A percentile compares a stretch with the other conserved stretches of the same genome.
Conservation (phyloP, 208 protist species). For the Leishmania major region DNA sequence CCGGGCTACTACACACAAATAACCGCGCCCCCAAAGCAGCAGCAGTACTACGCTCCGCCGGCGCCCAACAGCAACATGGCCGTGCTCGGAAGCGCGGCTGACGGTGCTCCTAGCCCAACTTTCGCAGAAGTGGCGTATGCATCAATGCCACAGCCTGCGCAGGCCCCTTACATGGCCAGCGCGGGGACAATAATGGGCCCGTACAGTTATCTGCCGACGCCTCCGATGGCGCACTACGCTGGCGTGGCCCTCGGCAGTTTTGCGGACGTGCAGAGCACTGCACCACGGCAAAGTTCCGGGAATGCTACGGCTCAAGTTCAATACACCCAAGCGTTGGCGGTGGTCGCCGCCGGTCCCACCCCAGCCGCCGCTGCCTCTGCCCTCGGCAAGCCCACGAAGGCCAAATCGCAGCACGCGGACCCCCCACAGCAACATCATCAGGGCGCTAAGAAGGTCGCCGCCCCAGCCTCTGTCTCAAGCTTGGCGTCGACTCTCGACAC, state of each 20-base stretch:
- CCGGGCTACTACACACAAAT: constrained; percentile 3
- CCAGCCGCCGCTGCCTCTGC: background rate
- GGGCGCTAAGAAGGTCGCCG: background rate
- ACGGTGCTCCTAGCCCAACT: background rate
- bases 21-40: background rate
- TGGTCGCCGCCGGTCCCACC: background rate
- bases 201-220: background rate
- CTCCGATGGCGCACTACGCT: background rate
- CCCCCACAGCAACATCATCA: background rate
- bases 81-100: background rate
- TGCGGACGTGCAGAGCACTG: background rate
- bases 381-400: background rate
- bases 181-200: background rate
- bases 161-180: background rate
- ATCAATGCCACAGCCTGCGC: background rate
- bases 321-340: background rate
- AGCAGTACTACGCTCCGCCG: constrained; percentile 5
- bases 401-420: background rate
- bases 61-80: background rate
- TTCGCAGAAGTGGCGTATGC: background rate
- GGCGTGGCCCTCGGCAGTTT: background rate
- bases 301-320: background rate
- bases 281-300: background rate
- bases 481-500: background rate
- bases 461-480: background rate